Percentiles rank a stretch among this genome's conserved stretches.
These are phyloP conservation scores for Talaromyces albobiverticillius DNA, from an alignment of 2,329 filamentous ascomycete species.

Conservation along the genomic window DNA sequence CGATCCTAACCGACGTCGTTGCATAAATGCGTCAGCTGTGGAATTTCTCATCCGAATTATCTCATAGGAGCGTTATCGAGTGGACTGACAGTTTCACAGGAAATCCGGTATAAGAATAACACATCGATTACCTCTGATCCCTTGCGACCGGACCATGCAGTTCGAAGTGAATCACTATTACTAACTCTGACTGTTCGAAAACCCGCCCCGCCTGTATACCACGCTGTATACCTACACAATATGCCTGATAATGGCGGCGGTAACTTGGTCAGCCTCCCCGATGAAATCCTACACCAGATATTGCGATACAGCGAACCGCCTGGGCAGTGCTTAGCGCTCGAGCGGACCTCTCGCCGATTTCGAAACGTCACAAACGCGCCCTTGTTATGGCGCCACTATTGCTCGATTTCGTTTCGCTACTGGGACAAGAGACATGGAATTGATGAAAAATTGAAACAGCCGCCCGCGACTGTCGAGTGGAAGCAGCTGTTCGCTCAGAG, in stretches of 20 bases:
- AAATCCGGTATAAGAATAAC: too few relatives aligned
- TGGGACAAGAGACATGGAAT: conserved; percentile 71
- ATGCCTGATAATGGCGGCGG: neutral
- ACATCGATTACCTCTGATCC: too few relatives aligned
- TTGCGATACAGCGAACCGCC: conserved; percentile 59
- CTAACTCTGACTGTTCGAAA: too few relatives aligned
- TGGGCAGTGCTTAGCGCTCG: conserved; percentile 48
- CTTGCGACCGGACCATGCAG: too few relatives aligned
- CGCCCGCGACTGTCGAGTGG: conserved; percentile 66
- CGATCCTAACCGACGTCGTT: too few relatives aligned
- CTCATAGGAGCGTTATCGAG: too few relatives aligned
- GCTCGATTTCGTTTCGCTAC: conserved; percentile 64
- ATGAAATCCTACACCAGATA: conserved; percentile 81
- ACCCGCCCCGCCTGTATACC: too few relatives aligned
- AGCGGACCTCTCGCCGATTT: conserved; percentile 63
- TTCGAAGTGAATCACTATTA: too few relatives aligned
- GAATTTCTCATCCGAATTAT: too few relatives aligned
- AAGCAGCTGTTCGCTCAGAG: conserved; percentile 63
- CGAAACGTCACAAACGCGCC: conserved; percentile 66
- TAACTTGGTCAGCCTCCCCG: conserved; percentile 54
- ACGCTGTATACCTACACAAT: neutral
- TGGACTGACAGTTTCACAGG: too few relatives aligned
- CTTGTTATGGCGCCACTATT: conserved; percentile 77
- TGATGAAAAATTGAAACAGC: conserved; percentile 51
- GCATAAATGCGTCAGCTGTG: too few relatives aligned